Percentiles rank a stretch among this genome's conserved stretches.
Evolutionary conservation across 805 yeast species (phyloP).

Genomic region (Spathaspora sp.): DNA sequence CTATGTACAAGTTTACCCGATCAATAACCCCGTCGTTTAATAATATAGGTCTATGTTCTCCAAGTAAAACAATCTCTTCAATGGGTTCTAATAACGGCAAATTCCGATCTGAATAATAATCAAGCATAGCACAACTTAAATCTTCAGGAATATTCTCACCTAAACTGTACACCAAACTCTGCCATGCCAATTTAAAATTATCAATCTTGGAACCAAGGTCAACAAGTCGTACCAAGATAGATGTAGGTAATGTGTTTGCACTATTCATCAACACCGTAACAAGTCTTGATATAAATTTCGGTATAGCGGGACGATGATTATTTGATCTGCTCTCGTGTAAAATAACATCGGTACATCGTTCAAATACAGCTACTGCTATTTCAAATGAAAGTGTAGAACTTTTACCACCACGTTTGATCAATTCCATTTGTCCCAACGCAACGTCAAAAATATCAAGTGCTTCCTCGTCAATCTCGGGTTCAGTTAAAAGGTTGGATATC

Average conservation of each 20-base stretch:
- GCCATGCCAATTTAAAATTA: constrained; percentile 1
- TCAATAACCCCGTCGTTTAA: constrained; percentile 19
- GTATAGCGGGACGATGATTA: not conserved
- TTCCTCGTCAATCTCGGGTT: not conserved
- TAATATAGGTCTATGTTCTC: constrained; percentile 1
- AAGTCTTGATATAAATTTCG: not conserved
- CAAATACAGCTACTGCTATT: not conserved
- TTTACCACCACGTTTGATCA: not conserved
- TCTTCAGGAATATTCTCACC: not conserved
- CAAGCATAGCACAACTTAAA: constrained; percentile 12
- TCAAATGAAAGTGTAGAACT: not conserved
- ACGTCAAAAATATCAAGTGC: constrained; percentile 1
- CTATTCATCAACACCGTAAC: constrained; percentile 7
- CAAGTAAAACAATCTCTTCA: constrained; percentile 7
- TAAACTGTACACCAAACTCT: constrained; percentile 8
- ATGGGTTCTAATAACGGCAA: constrained; percentile 3
- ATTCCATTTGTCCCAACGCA: not conserved
- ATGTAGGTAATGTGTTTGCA: constrained; percentile 12
- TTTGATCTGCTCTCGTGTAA: not conserved
- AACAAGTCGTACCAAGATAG: constrained; percentile 21
- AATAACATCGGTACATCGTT: not conserved
- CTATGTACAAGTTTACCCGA: constrained; percentile 22
- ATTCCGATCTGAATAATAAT: not conserved
- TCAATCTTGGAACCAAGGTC: constrained; percentile 22
- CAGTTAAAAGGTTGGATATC: not conserved